Evolutionary conservation across 768 basidiomycete species (phyloP), one percentile per base, ranked within the genome.

Genomic region (Boletus eberwhitei): DNA sequence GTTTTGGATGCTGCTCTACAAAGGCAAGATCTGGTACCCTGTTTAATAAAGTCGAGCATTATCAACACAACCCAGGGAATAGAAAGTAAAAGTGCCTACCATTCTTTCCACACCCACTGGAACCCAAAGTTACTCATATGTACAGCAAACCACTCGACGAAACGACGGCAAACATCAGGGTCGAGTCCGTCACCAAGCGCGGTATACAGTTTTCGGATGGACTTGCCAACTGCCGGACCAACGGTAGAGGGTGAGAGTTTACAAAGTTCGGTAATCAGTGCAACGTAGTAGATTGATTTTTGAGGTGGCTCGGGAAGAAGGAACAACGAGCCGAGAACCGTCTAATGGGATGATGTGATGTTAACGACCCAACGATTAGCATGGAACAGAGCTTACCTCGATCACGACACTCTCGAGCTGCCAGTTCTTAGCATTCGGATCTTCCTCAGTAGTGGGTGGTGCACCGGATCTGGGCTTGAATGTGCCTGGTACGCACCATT

Each of bases 81-180:
- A 34, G 12, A 26, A 51, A 2, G 19, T 14, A 2, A 37, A 42
- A 35, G 24, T 16, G 6, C 85, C 42, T 48, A 94, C 96, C 97
- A 99, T 79, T 98, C 97, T 65, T 93, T 95, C 97, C 97, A 99
- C 14, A 97, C 93, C 97, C 97, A 98, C 64, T 88, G 86, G 73
- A 98, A 99, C 24, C 87, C 88, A 69, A 98, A 99, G 73, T 99
- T 99, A 60, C 92, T 95, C 86, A 99, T 88, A 64, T 99, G 97
- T 2, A 90, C 79, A 2, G 92, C 81, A 62, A 98, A 97, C 97
- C 97, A 99, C 56, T 98, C 94, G 0, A 90, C 85, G 54, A 94
- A 90, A 31, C 92, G 78, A 45, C 87, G 81, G 2, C 86, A 77
- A 48, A 91, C 75, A 57, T 96, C 95, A 8, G 90, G 83, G 58